Evolutionary conservation across 2,329 filamentous ascomycete species (phyloP), one percentile per base, ranked within the genome.

Genomic region (Sodiomyces alkalinus): DNA sequence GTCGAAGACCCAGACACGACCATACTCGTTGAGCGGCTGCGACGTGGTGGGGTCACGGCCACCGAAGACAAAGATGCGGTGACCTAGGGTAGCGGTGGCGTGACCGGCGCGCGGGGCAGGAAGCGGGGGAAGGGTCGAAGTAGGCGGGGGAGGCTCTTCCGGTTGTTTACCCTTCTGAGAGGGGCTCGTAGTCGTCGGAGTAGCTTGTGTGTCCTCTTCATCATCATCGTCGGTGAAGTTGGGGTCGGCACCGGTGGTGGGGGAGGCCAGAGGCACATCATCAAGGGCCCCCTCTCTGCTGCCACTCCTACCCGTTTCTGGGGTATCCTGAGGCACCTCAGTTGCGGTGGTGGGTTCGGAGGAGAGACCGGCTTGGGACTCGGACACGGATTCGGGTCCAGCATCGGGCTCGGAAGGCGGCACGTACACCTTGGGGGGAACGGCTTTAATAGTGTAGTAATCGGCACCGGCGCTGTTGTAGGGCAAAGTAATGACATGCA

Each of bases 21-120:
- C 83, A 8, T 59, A 49, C 43, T 92, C 83, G 29, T 86, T 70
- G 8, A 92, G 59, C 1, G 80, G 72, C n/a, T 29, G 27, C 9
- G 14, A n/a, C 17, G 20, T 18, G 2, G 66, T 57, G 68, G 80
- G 75, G 17, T 70, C 71, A 24, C 80, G 73, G 7, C 85, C 83
- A 26, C 81, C 83, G 50, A 86, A 92, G 22, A 92, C 38, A 52
- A 87, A 87, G 42, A 92, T 73, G 14, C 72, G 73, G 24, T 66
- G 64, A 33, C 74, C 64, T 33, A 90, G 67, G 2, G 72, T 64
- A 9, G 75, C 68, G 0, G 76, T 70, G 19, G 81, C 75, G 39
- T 82, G 70, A 13, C 83, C 83, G 3, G 86, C 70, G 13, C 83
- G 70, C 3, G 80, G 63, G 2, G 60, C 51, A 1, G 82, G 81